phyloP scores from a whole-genome alignment of 73 alveolate genomes.

The Vitrella brassicaformis region DNA sequence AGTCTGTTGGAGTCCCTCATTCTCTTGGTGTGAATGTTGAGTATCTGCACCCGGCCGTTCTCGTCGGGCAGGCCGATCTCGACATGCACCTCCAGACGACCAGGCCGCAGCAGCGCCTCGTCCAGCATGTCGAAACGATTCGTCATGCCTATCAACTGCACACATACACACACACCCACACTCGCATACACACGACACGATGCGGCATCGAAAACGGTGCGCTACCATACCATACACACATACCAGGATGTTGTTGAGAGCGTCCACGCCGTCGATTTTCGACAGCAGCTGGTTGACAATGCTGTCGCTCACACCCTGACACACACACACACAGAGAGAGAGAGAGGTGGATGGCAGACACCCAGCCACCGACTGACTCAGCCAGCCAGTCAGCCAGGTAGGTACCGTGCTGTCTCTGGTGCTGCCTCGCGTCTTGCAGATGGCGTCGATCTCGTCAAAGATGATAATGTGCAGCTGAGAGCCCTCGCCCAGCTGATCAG shows the following conservation, averaged over 20 bases:
- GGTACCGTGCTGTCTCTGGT: no score
- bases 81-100: slow-evolving; percentile 96
- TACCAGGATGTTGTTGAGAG: slow-evolving; percentile 92
- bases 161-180: background rate
- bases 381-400: no score
- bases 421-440: slow-evolving; percentile 94
- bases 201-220: no score
- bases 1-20: slow-evolving; percentile 78
- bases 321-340: slow-evolving; percentile 28
- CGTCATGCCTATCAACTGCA: slow-evolving; percentile 32
- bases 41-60: slow-evolving; percentile 87
- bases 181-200: background rate
- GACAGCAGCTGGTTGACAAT: slow-evolving; percentile 96
- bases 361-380: no score
- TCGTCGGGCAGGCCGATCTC: slow-evolving; percentile 97
- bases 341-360: background rate
- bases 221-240: no score
- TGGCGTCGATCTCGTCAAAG: slow-evolving; percentile 99
- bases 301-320: slow-evolving; percentile 94
- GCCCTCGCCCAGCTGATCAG: slow-evolving; percentile 86
- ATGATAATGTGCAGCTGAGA: slow-evolving; percentile 93
- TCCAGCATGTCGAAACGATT: slow-evolving; percentile 83
- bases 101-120: slow-evolving; percentile 99
- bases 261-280: slow-evolving; percentile 98
- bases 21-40: slow-evolving; percentile 92